Percentiles rank a stretch among this genome's conserved stretches.
phyloP scores from a whole-genome alignment of 106 monocot genomes.

The Narthecium ossifragum region DNA sequence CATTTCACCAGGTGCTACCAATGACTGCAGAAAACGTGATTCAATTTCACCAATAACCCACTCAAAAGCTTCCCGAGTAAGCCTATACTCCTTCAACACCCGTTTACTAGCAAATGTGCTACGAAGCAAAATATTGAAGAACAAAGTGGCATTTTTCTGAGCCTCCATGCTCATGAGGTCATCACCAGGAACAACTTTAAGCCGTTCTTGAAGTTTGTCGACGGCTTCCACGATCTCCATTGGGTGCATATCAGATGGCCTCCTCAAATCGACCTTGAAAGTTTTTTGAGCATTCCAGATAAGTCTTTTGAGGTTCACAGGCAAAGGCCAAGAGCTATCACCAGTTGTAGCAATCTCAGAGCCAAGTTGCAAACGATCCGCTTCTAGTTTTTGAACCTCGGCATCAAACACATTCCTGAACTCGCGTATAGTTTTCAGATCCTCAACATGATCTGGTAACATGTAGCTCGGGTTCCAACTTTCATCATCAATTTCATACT shows the following conservation, averaged over 20 bases:
- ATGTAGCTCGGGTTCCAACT: conserved; percentile 91
- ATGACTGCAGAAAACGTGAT: conserved; percentile 88
- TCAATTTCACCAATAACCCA: conserved; percentile 99
- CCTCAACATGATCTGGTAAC: conserved; percentile 88
- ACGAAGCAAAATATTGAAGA: conserved; percentile 93
- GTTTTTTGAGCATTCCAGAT: conserved; percentile 99
- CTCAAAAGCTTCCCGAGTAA: conserved; percentile 99
- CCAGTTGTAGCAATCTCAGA: conserved; percentile 90
- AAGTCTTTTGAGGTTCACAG: conserved; percentile 90
- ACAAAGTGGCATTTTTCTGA: conserved; percentile 96
- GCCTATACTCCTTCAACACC: conserved; percentile 85
- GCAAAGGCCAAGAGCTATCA: conserved; percentile 83
- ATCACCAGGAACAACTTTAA: conserved; percentile 98
- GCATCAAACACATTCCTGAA: conserved; percentile 97
- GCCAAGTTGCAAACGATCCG: conserved; percentile 79
- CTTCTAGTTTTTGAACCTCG: conserved; percentile 88
- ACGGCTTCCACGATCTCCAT: conserved; percentile 99
- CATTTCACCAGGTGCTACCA: conserved; percentile 99
- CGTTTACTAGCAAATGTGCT: conserved; percentile 98
- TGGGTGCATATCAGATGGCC: conserved; percentile 96
- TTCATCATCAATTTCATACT: conserved; percentile 80
- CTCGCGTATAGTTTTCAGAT: conserved; percentile 87
- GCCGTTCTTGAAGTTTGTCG: conserved; percentile 91
- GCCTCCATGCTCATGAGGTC: conserved; percentile 96
- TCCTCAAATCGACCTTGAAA: conserved; percentile 85